Base-by-base conservation (phyloP, 345 rosid genomes). In the Lepidium aucheri region DNA sequence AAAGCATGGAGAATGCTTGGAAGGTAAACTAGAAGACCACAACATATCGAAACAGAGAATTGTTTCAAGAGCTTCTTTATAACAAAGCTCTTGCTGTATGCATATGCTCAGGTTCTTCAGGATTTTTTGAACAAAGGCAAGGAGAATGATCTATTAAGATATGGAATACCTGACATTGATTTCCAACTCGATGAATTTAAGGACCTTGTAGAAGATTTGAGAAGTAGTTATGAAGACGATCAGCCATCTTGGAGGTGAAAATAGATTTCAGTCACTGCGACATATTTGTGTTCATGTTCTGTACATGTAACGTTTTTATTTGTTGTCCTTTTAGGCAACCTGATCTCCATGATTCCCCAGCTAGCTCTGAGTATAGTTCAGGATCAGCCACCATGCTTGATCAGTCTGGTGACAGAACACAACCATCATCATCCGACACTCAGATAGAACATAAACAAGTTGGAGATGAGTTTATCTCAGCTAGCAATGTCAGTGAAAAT, bases 1-100 rank as follows among this genome's bases (percentile, higher is more conserved):
- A 86, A 78, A 84, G 95, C 80, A 83, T 88, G 69, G 99, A 94
- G 80, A 84, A 83, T 85, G 95, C 99, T 72, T 88, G 96, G 99
- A 90, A 86, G 97, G 99, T 87, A 74, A 66, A 49, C 51, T 12
- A 53, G n/a, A 44, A 38, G 67, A 43, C 44, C 6, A n/a, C 38
- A 44, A n/a, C 28, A 51, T 43, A 36, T 1, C 10, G 11, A 22
- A 35, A 22, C 2, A 10, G n/a, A 9, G 0, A 40, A 36, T 16
- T 56, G 16, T 65, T 58, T 18, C 14, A 26, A 59, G 7, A 28
- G 49, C 33, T 40, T 47, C 52, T 15, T 38, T 9, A 18, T 53
- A 24, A 40, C 70, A 64, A 6, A 34, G 3, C 49, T 73, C 53
- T 70, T 72, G 63, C 52, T 38, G 16, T 73, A 62, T 46, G 9